Percentiles rank a stretch among this genome's conserved stretches.
Evolutionary conservation across 306 rosid species (phyloP).

Genomic region (Heteromeles arbutifolia): DNA sequence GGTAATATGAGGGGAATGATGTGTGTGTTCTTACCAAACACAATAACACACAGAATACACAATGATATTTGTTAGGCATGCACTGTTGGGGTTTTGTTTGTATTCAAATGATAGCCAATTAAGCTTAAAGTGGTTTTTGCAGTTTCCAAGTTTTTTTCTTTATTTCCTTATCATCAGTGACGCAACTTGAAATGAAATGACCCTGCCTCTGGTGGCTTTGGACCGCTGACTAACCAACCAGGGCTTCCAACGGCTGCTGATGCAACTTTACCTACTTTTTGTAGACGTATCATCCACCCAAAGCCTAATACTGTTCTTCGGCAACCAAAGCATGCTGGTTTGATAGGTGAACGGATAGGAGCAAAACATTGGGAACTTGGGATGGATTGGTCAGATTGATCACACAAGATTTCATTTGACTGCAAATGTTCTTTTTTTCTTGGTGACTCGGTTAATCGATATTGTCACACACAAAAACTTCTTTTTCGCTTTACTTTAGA

Average conservation of each 20-base stretch:
- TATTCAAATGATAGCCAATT: constrained; percentile 24
- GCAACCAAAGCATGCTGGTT: background rate
- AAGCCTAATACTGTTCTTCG: background rate
- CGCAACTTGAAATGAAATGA: constrained; percentile 30
- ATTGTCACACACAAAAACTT: too few species aligned
- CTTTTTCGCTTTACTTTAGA: too few species aligned
- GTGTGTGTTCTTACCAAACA: constrained; percentile 28
- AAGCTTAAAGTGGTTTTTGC: background rate
- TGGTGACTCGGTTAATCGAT: too few species aligned
- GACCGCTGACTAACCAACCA: constrained; percentile 35
- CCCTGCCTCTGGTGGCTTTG: constrained; percentile 12
- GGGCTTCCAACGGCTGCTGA: background rate
- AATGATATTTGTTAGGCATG: constrained; percentile 32
- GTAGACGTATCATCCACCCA: constrained; percentile 2
- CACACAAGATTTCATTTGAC: background rate
- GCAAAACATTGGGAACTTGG: background rate
- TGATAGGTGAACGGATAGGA: background rate
- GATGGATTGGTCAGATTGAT: background rate
- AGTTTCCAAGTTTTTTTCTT: constrained; percentile 24
- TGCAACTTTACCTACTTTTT: constrained; percentile 16
- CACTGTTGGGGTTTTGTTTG: constrained; percentile 28
- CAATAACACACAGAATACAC: constrained; percentile 1
- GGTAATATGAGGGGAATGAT: constrained; percentile 6
- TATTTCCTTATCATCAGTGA: constrained; percentile 10
- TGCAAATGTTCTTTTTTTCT: too few species aligned